These are phyloP conservation scores for Nemania sp. DNA, from an alignment of 2,329 filamentous ascomycete species.

Conservation along the genomic window DNA sequence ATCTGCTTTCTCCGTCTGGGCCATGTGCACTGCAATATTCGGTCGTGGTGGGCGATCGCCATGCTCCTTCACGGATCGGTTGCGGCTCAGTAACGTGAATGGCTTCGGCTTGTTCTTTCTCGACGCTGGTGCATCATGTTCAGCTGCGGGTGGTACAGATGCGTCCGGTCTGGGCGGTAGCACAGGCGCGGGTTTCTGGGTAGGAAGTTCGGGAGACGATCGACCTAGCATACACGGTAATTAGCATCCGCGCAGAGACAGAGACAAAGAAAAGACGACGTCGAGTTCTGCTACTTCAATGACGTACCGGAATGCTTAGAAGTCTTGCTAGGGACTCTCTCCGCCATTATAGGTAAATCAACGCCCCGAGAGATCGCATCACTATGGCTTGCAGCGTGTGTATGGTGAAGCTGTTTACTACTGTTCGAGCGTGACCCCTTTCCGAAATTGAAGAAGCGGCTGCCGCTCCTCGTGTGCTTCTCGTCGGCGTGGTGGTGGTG, in stretches of 20 bases:
- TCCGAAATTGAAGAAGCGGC: conserved; percentile 41
- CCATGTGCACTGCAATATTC: conserved; percentile 37
- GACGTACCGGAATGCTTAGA: conserved; percentile 40
- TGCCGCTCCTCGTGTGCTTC: conserved; percentile 39
- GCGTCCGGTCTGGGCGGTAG: conserved; percentile 55
- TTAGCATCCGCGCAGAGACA: conserved; percentile 30
- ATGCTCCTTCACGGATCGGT: conserved; percentile 55
- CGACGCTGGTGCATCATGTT: conserved; percentile 46
- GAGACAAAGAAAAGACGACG: conserved; percentile 8
- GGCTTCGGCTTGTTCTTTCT: conserved; percentile 59
- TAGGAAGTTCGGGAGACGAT: conserved; percentile 40
- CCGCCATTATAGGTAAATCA: conserved; percentile 36
- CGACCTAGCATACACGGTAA: conserved; percentile 30
- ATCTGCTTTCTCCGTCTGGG: conserved; percentile 44
- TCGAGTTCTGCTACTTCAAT: neutral
- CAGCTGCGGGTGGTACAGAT: conserved; percentile 54
- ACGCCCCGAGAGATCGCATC: conserved; percentile 38
- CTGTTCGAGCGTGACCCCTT: conserved; percentile 33
- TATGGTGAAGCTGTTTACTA: conserved; percentile 33
- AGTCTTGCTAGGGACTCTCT: conserved; percentile 37
- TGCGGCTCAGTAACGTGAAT: conserved; percentile 56
- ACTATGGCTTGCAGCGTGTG: conserved; percentile 29
- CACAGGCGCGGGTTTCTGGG: conserved; percentile 46
- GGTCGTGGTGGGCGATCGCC: conserved; percentile 44
- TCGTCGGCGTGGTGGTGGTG: conserved; percentile 28